A percentile compares a stretch with the other conserved stretches of the same genome.
These are phyloP conservation scores for Globisporangium cederbergense DNA, from an alignment of 352 stramenopile species.

Conservation along the genomic window DNA sequence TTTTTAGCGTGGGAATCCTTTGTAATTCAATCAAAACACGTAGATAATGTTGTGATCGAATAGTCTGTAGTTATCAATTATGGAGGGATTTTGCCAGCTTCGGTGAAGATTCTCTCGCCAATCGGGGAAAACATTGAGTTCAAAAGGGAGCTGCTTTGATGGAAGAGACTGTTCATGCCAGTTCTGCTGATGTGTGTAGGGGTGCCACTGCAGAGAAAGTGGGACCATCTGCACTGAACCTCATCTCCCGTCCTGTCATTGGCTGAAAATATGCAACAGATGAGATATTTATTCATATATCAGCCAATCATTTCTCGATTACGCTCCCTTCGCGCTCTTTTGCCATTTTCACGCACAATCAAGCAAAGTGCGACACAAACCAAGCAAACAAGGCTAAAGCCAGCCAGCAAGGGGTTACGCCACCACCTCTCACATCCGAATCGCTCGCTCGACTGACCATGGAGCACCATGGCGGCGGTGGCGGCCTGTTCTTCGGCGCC, in stretches of 20 bases:
- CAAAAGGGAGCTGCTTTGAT: neutral
- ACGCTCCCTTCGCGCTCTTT: neutral
- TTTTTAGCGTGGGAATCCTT: neutral
- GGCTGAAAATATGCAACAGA: neutral
- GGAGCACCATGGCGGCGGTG: conserved; percentile 23
- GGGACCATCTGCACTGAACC: neutral
- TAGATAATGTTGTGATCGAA: too few species aligned
- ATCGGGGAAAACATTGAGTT: neutral
- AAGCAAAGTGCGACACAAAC: neutral
- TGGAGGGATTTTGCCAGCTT: too few species aligned
- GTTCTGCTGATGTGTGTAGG: neutral
- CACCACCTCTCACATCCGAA: neutral
- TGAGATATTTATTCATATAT: neutral
- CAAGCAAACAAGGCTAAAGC: neutral
- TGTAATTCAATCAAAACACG: neutral
- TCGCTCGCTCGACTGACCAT: conserved; percentile 7
- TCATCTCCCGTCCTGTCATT: neutral
- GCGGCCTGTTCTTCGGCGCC: conserved; percentile 9
- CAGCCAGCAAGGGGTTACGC: neutral
- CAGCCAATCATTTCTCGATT: neutral
- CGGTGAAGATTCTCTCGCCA: neutral
- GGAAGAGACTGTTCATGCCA: neutral
- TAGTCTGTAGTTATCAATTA: too few species aligned
- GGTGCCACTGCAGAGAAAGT: neutral
- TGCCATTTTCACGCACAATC: too few species aligned